A percentile compares a stretch with the other conserved stretches of the same genome.
Conservation (phyloP, 1,139 yeast genomes). For the Nakaseomyces bracarensis region DNA sequence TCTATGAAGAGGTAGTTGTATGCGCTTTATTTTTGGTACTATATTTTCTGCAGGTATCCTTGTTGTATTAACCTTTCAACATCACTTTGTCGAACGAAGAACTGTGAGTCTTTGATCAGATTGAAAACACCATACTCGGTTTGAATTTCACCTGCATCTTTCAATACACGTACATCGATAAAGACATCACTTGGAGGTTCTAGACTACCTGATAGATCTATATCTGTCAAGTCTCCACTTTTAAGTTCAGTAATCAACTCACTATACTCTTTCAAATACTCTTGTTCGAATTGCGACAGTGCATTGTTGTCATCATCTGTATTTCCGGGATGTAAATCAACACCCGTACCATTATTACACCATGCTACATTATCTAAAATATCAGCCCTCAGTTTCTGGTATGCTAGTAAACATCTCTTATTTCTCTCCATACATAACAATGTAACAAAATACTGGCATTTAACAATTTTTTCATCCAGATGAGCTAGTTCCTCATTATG, state of each 20-base stretch:
- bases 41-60: conserved; percentile 77
- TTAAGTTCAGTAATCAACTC: conserved; percentile 69
- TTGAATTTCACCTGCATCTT: conserved; percentile 94
- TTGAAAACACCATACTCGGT: conserved; percentile 96
- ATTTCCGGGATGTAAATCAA: conserved; percentile 14
- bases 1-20: too few species aligned
- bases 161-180: conserved; percentile 84
- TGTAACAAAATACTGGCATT: conserved; percentile 75
- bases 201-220: conserved; percentile 81
- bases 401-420: conserved; percentile 80
- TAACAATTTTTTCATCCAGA: conserved; percentile 41
- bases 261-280: conserved; percentile 62
- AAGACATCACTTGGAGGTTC: conserved; percentile 89
- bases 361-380: conserved; percentile 65
- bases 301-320: conserved; percentile 36
- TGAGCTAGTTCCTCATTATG: conserved; percentile 26
- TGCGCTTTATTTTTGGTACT: too few species aligned
- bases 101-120: conserved; percentile 89
- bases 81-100: conserved; percentile 86
- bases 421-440: conserved; percentile 76
- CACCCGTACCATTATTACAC: conserved; percentile 38
- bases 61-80: conserved; percentile 92
- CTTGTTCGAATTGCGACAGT: conserved; percentile 71
- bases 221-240: conserved; percentile 62
- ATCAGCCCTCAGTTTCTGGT: conserved; percentile 63